Evolutionary conservation across 495 filamentous ascomycete species (phyloP).

Genomic region (Penicillium odoratum): DNA sequence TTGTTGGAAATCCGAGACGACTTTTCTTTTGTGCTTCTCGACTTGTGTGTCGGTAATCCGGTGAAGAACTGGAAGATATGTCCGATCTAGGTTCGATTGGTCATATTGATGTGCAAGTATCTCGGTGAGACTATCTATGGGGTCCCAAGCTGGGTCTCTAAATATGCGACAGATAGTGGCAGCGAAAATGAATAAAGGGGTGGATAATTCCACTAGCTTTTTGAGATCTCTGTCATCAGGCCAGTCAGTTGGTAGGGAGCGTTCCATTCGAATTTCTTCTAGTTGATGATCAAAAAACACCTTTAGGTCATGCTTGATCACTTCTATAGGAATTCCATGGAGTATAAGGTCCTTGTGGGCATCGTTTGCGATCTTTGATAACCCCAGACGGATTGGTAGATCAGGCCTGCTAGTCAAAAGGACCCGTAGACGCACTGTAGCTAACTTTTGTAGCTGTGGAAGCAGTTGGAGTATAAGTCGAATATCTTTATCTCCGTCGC

Average conservation of each 20-base stretch:
- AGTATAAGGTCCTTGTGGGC: constrained; percentile 21
- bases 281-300: constrained; percentile 26
- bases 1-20: neutral
- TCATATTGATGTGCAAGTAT: constrained; percentile 1
- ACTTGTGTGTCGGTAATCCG: constrained; percentile 1
- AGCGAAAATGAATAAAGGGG: constrained; percentile 12
- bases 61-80: constrained; percentile 8
- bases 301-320: constrained; percentile 29
- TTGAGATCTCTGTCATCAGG: constrained; percentile 24
- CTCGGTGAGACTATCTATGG: constrained; percentile 1
- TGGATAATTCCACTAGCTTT: constrained; percentile 4
- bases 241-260: constrained; percentile 30
- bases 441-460: constrained; percentile 11
- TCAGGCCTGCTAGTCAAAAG: constrained; percentile 49
- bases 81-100: neutral
- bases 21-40: neutral
- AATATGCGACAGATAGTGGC: constrained; percentile 10
- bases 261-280: constrained; percentile 12
- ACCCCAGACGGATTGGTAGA: constrained; percentile 38
- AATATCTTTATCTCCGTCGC: constrained; percentile 40
- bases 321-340: constrained; percentile 18
- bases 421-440: constrained; percentile 18
- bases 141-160: constrained; percentile 3
- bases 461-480: constrained; percentile 39
- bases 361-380: constrained; percentile 17